These are phyloP conservation scores for Russula abietina DNA, from an alignment of 768 basidiomycete species.

Conservation along the genomic window DNA sequence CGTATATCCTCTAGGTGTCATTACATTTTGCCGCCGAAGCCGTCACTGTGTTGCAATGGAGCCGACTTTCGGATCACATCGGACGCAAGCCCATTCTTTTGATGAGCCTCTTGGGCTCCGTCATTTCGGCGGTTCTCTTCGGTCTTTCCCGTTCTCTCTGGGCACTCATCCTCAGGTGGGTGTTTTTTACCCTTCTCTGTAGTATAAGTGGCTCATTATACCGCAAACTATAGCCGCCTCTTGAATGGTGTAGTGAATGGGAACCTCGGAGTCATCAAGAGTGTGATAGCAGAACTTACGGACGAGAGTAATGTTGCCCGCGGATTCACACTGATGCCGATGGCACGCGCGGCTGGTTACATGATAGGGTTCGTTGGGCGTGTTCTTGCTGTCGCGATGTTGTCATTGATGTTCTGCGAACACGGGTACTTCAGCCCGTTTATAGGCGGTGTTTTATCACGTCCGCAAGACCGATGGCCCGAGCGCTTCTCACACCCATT, in stretches of 20 bases:
- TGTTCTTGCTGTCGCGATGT: background rate
- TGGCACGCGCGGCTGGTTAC: conserved; percentile 24
- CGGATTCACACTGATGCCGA: conserved; percentile 34
- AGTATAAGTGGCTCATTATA: too few species aligned
- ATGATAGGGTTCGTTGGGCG: conserved; percentile 13
- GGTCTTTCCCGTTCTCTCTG: conserved; percentile 35
- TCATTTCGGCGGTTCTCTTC: conserved; percentile 33
- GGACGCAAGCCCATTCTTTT: conserved; percentile 48
- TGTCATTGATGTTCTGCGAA: conserved; percentile 17
- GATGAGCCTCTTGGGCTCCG: conserved; percentile 32
- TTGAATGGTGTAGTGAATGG: conserved; percentile 10
- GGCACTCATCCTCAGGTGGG: conserved; percentile 30
- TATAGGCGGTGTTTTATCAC: conserved; percentile 26
- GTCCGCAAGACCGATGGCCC: conserved; percentile 27
- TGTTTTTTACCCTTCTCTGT: too few species aligned
- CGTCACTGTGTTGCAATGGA: conserved; percentile 44
- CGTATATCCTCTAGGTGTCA: conserved; percentile 34
- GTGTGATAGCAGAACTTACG: conserved; percentile 55
- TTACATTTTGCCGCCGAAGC: conserved; percentile 45
- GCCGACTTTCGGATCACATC: conserved; percentile 41
- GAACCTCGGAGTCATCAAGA: conserved; percentile 9
- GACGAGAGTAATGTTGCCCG: conserved; percentile 52
- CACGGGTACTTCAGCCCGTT: conserved; percentile 16
- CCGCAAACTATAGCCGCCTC: background rate
- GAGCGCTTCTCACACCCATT: conserved; percentile 22